These are phyloP conservation scores for Goniomonas avonlea DNA, from an alignment of 78 protist species.

Conservation along the genomic window DNA sequence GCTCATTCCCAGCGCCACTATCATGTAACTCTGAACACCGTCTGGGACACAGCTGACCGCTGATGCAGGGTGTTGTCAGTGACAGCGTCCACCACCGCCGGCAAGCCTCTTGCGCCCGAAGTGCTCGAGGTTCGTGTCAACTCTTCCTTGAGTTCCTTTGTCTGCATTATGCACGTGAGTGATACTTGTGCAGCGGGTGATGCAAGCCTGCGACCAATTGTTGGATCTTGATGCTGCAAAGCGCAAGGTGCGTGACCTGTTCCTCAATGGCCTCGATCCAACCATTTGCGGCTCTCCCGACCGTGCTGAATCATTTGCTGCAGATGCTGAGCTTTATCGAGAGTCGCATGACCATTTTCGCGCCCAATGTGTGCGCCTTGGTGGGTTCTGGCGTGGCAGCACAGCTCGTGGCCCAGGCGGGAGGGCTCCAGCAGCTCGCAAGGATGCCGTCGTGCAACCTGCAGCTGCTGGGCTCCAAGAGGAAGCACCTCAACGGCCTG, in stretches of 20 bases:
- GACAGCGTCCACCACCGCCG: conserved; percentile 32
- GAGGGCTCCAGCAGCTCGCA: conserved; percentile 22
- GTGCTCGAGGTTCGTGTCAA: too few relatives aligned
- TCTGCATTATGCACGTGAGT: background rate
- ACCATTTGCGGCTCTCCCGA: too few relatives aligned
- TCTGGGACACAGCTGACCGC: too few relatives aligned
- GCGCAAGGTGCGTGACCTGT: background rate
- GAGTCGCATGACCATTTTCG: conserved; percentile 5
- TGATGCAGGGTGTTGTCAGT: conserved; percentile 38
- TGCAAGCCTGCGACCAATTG: background rate
- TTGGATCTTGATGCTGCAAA: conserved; percentile 10
- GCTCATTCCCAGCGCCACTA: conserved; percentile 19
- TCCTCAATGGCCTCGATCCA: too few relatives aligned
- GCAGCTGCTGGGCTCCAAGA: conserved; percentile 23
- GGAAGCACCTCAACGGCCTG: conserved; percentile 17
- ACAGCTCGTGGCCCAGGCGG: conserved; percentile 5
- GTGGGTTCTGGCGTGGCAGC: conserved; percentile 28
- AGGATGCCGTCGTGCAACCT: conserved; percentile 25
- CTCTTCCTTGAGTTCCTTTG: too few relatives aligned
- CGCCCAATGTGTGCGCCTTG: conserved; percentile 11
- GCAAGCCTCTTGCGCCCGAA: background rate
- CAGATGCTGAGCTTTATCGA: conserved; percentile 16
- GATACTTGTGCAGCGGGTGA: background rate
- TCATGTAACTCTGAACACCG: too few relatives aligned
- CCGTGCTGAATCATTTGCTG: too few relatives aligned